These are phyloP conservation scores for Cardamine occulta DNA, from an alignment of 345 rosid species.

Conservation along the genomic window DNA sequence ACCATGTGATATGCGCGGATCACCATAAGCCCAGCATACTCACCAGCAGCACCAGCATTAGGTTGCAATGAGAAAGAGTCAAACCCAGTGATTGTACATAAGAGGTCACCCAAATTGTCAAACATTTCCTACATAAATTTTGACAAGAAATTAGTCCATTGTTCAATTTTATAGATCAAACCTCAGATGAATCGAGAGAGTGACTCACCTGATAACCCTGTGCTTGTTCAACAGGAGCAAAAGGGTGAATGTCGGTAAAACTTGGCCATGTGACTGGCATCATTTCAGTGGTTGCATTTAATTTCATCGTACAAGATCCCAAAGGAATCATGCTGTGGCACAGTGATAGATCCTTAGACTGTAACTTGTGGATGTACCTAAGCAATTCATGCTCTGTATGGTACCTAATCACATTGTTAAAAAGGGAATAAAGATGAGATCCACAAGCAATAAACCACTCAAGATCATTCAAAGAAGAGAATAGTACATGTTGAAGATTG, in stretches of 20 bases:
- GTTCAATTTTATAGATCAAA: slow-evolving; percentile 11
- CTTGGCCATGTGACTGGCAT: slow-evolving; percentile 95
- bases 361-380: slow-evolving; percentile 74
- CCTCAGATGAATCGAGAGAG: slow-evolving; percentile 11
- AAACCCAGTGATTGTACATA: slow-evolving; percentile 93
- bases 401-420: slow-evolving; percentile 53
- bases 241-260: slow-evolving; percentile 90
- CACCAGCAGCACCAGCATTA: slow-evolving; percentile 98
- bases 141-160: slow-evolving; percentile 33
- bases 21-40: slow-evolving; percentile 99
- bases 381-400: slow-evolving; percentile 97
- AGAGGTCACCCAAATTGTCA: slow-evolving; percentile 71
- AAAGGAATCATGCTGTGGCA: slow-evolving; percentile 99
- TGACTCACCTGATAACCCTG: slow-evolving; percentile 79
- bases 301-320: slow-evolving; percentile 98
- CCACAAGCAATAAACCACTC: slow-evolving; percentile 26
- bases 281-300: slow-evolving; percentile 98
- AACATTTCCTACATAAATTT: slow-evolving; percentile 82
- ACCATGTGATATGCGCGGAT: slow-evolving; percentile 97
- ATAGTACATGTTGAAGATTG: slow-evolving; percentile 81
- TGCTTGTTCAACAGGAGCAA: slow-evolving; percentile 83
- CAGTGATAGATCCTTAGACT: slow-evolving; percentile 89
- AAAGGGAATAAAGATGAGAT: slow-evolving; percentile 26
- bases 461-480: slow-evolving; percentile 26
- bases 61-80: slow-evolving; percentile 99